These are phyloP conservation scores for Pisolithus microcarpus DNA, from an alignment of 768 basidiomycete genomes.

Conservation along the genomic window DNA sequence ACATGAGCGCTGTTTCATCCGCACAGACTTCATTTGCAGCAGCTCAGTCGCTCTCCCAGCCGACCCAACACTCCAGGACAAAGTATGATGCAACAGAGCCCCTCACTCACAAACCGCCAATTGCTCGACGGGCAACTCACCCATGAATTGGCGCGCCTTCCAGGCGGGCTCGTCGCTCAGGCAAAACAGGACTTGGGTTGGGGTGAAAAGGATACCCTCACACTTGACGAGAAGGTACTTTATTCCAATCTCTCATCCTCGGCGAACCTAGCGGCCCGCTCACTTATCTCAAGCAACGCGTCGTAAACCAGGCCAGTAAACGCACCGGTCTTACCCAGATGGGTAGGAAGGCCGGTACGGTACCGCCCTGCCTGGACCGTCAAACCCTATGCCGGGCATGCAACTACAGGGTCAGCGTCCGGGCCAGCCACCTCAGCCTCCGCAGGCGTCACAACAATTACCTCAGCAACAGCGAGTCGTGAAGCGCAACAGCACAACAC, in stretches of 20 bases:
- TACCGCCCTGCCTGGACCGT: conserved; percentile 22
- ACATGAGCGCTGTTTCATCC: conserved; percentile 29
- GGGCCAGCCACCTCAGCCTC: conserved; percentile 25
- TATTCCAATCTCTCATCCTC: neutral
- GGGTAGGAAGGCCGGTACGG: conserved; percentile 23
- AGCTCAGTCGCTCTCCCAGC: conserved; percentile 50
- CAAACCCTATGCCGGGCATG: conserved; percentile 27
- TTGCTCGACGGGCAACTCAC: conserved; percentile 33
- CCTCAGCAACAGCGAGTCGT: conserved; percentile 22
- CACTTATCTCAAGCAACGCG: conserved; percentile 28
- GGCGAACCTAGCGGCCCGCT: neutral
- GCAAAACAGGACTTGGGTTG: conserved; percentile 40
- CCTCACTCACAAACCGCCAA: conserved; percentile 46
- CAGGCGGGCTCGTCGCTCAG: conserved; percentile 23
- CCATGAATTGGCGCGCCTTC: conserved; percentile 37
- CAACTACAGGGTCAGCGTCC: conserved; percentile 37
- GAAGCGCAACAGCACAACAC: conserved; percentile 57
- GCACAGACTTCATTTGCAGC: conserved; percentile 39
- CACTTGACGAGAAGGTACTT: conserved; percentile 54
- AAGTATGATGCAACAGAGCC: conserved; percentile 48
- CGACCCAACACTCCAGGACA: conserved; percentile 48
- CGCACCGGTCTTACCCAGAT: conserved; percentile 13
- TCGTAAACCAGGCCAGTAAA: conserved; percentile 28
- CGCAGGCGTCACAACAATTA: conserved; percentile 18
- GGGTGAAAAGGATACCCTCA: conserved; percentile 43